Evolutionary conservation across 345 rosid species (phyloP), one percentile per base, ranked within the genome.

Genomic region (Lumnitzera littorea): DNA sequence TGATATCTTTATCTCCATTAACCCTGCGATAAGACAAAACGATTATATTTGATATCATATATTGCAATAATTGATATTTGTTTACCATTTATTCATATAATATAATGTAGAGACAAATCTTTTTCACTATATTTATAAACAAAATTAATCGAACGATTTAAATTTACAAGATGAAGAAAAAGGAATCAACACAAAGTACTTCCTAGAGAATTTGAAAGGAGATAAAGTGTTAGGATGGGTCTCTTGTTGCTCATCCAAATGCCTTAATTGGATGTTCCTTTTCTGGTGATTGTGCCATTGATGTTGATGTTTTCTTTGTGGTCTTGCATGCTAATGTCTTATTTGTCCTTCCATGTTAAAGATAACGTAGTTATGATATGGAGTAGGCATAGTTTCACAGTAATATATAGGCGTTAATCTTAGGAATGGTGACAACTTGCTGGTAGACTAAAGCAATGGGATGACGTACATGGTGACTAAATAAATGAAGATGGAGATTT

Each of bases 141-240:
- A 10, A 27, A 60, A 53, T 13, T 31, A 68, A 50, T n/a, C 29
- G 46, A 57, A 13, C 29, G 67, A 55, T n/a, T 52, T 10, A 12
- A n/a, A n/a, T n/a, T n/a, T 55, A 23, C 27, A 24, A 67, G 0
- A 23, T 4, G 27, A 10, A 47, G 14, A 36, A 41, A 46, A 14
- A n/a, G 31, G 14, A 16, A 15, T 0, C 23, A 62, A 46, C 31
- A 20, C 1, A 29, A 14, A 47, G 47, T n/a, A 72, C 76, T 77
- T 69, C 24, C 81, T 63, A 13, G 81, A 77, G 66, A 77, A 77
- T 31, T 63, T 62, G 66, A 77, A 77, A 20, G 81, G 81, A 48
- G 76, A 70, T 49, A 77, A 77, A 73, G 16, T 63, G 57, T 8
- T 76, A 78, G 15, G 78, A 67, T 1, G 63, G 8, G 69, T 77